Conservation (phyloP, 140 eudicot genomes). For the Ambrosia hybrid region DNA sequence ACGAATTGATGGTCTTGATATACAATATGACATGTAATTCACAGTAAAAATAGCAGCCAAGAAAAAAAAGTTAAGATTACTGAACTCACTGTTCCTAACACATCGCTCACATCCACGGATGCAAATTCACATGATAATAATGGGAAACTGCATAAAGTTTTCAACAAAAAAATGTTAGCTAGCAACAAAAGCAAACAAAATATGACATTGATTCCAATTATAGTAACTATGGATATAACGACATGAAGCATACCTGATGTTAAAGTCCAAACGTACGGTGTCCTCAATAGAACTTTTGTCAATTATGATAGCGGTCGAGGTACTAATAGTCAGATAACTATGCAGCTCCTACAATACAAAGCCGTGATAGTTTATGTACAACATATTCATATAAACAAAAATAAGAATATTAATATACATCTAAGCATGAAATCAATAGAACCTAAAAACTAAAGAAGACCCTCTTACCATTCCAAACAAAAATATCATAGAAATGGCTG, state of each 20-base stretch:
- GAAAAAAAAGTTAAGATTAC: slow-evolving; percentile 20
- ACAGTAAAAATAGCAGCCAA: background rate
- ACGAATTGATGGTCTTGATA: background rate
- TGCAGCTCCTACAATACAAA: slow-evolving; percentile 60
- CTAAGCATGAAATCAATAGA: background rate
- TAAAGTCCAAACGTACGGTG: slow-evolving; percentile 69
- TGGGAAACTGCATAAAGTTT: slow-evolving; percentile 60
- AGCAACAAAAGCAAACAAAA: slow-evolving; percentile 19
- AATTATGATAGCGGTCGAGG: slow-evolving; percentile 72
- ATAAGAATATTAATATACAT: background rate
- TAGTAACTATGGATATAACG: background rate
- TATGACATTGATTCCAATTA: background rate
- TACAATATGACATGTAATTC: background rate
- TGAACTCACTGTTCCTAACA: slow-evolving; percentile 85
- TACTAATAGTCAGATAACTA: slow-evolving; percentile 66
- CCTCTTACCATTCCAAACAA: slow-evolving; percentile 88
- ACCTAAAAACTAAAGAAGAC: slow-evolving; percentile 1
- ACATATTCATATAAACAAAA: no score
- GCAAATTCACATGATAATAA: slow-evolving; percentile 95
- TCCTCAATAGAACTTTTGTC: slow-evolving; percentile 90
- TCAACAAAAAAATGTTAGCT: slow-evolving; percentile 11
- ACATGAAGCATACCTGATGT: slow-evolving; percentile 59
- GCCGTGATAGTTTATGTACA: background rate
- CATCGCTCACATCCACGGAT: slow-evolving; percentile 90
- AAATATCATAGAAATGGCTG: slow-evolving; percentile 76